A percentile compares a stretch with the other conserved stretches of the same genome.
These are phyloP conservation scores for Microbotryum violaceum DNA, from an alignment of 1,284 basidiomycete species.

Conservation along the genomic window DNA sequence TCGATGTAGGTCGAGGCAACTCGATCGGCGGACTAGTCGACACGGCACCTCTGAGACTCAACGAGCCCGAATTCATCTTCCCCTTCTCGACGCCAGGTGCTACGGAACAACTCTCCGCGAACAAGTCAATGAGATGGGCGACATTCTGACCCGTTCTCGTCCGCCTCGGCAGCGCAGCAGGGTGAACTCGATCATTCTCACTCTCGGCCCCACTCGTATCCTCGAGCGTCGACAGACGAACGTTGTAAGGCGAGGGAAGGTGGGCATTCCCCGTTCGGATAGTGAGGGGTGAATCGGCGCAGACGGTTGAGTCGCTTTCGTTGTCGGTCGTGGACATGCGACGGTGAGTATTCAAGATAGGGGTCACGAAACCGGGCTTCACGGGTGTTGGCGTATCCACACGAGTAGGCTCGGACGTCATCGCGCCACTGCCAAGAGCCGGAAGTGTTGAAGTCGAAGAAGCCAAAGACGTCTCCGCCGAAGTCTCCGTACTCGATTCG, in stretches of 20 bases:
- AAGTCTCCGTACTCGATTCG: not conserved
- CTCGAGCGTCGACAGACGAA: slow-evolving; percentile 12
- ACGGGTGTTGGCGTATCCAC: not conserved
- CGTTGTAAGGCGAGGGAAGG: slow-evolving; percentile 15
- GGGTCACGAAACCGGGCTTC: not conserved
- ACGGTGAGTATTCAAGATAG: not conserved
- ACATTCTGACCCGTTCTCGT: slow-evolving; percentile 48
- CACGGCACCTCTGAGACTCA: not conserved
- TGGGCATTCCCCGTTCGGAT: not conserved
- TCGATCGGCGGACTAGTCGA: not conserved
- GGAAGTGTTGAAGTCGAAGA: slow-evolving; percentile 2
- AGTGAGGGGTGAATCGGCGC: slow-evolving; percentile 47
- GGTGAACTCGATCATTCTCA: slow-evolving; percentile 28
- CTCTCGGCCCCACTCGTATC: slow-evolving; percentile 41
- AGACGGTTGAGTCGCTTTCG: slow-evolving; percentile 85
- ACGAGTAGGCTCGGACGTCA: too few species aligned
- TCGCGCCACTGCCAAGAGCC: too few species aligned
- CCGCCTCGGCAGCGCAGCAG: not conserved
- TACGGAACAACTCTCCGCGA: slow-evolving; percentile 11
- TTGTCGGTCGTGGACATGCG: slow-evolving; percentile 9
- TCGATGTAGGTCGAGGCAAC: slow-evolving; percentile 3
- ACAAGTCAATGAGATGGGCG: slow-evolving; percentile 64
- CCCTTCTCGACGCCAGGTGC: not conserved
- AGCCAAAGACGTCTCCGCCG: not conserved
- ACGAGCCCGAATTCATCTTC: not conserved